Conservation (phyloP, 2,329 filamentous ascomycete species). For the Laburnicola sp. region DNA sequence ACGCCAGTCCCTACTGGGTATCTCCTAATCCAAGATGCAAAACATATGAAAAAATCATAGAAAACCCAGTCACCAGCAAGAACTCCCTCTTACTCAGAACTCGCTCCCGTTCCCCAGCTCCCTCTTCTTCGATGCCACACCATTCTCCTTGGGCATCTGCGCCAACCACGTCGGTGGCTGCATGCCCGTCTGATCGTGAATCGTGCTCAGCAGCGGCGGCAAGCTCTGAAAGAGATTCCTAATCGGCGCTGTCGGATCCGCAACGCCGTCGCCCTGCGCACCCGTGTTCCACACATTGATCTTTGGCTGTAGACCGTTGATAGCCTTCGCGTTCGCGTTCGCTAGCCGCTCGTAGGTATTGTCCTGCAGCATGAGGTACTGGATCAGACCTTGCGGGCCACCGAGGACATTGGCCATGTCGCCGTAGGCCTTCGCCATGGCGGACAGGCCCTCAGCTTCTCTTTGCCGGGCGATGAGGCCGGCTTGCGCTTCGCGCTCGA, state of each 20-base stretch:
- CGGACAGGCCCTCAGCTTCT: slow-evolving; percentile 74
- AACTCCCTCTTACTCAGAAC: neutral
- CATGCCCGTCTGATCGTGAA: slow-evolving; percentile 87
- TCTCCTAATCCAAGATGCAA: neutral
- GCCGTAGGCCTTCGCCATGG: slow-evolving; percentile 80
- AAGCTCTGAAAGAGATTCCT: slow-evolving; percentile 83
- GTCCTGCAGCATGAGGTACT: slow-evolving; percentile 87
- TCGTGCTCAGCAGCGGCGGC: slow-evolving; percentile 79
- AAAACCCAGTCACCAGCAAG: neutral
- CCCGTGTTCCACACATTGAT: slow-evolving; percentile 90
- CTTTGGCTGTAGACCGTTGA: slow-evolving; percentile 80
- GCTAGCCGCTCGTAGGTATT: slow-evolving; percentile 77
- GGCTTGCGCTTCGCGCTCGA: slow-evolving; percentile 62
- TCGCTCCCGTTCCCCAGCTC: slow-evolving; percentile 35
- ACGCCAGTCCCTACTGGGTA: too few relatives aligned
- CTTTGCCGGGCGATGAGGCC: slow-evolving; percentile 64
- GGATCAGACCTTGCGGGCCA: slow-evolving; percentile 74
- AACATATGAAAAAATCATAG: slow-evolving; percentile 2
- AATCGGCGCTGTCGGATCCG: slow-evolving; percentile 66
- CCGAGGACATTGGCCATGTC: slow-evolving; percentile 73
- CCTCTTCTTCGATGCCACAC: slow-evolving; percentile 22
- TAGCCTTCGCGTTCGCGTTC: slow-evolving; percentile 73
- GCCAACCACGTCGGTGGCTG: slow-evolving; percentile 73
- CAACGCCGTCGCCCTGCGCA: slow-evolving; percentile 47
- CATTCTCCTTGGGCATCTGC: slow-evolving; percentile 51